Percentiles rank a stretch among this genome's conserved stretches.
phyloP scores from a whole-genome alignment of 495 filamentous ascomycete genomes.

The Xylaria sp. region DNA sequence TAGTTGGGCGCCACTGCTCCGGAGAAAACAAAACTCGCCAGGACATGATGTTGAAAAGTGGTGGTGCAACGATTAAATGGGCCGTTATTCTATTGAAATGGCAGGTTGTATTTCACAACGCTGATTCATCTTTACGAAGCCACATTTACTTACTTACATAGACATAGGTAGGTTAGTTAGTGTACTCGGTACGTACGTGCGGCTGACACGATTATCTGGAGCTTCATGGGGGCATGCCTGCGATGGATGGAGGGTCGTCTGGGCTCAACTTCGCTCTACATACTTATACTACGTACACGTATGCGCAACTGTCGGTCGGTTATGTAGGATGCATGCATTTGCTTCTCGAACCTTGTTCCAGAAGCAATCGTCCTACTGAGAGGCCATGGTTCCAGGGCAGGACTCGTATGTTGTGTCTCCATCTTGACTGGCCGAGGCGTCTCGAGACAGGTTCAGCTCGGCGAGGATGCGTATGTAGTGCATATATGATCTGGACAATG shows the following conservation, averaged over 20 bases:
- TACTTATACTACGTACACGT: not conserved
- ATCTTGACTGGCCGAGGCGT: not conserved
- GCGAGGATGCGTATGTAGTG: not conserved
- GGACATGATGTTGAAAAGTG: not conserved
- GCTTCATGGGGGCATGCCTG: not conserved
- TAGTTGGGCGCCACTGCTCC: not conserved
- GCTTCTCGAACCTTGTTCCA: conserved; percentile 11
- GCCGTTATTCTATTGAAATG: not conserved
- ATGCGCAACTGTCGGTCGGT: not conserved
- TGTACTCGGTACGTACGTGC: not conserved
- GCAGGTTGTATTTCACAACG: not conserved
- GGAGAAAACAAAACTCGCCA: not conserved
- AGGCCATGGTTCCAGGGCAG: not conserved
- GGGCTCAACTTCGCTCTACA: not conserved
- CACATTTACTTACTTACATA: no score
- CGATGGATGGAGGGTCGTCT: not conserved
- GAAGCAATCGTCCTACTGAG: not conserved
- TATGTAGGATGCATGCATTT: not conserved
- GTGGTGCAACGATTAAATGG: not conserved
- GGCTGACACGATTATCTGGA: not conserved
- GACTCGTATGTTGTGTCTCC: not conserved
- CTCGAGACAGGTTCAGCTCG: not conserved
- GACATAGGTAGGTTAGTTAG: no score
- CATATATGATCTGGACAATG: not conserved
- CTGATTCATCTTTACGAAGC: not conserved